Evolutionary conservation across 225 moss, liverwort and hornwort species (phyloP).

Genomic region (Bryoerythrophyllum caledonicum): DNA sequence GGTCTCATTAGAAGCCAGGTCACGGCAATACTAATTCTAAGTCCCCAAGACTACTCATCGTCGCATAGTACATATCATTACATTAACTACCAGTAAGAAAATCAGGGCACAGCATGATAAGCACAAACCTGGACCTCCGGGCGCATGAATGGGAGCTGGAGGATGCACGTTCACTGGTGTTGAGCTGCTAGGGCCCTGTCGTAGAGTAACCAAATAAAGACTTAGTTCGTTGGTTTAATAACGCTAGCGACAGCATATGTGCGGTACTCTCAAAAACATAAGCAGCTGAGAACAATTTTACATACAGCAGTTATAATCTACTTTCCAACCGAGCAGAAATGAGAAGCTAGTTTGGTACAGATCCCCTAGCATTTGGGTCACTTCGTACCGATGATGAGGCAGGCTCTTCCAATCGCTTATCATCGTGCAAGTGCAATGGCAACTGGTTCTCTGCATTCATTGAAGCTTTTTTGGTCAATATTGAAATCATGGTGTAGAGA

Average conservation of each 20-base stretch:
- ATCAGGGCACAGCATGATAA: background rate
- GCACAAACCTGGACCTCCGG: slow-evolving; percentile 63
- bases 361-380: background rate
- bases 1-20: slow-evolving; percentile 1
- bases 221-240: background rate
- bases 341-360: background rate
- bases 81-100: background rate
- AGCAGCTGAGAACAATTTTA: background rate
- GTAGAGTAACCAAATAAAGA: background rate
- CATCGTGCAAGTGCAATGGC: slow-evolving; percentile 71
- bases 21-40: background rate
- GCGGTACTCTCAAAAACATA: background rate
- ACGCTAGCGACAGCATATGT: background rate
- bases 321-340: background rate
- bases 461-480: background rate
- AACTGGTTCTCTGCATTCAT: slow-evolving; percentile 77
- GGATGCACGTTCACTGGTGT: slow-evolving; percentile 48
- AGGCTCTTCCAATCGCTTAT: slow-evolving; percentile 51
- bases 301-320: background rate
- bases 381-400: slow-evolving; percentile 45
- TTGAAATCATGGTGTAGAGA: background rate
- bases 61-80: background rate
- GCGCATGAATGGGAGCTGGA: slow-evolving; percentile 64
- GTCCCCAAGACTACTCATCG: background rate
- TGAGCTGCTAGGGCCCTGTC: slow-evolving; percentile 54